Evolutionary conservation across 2,329 filamentous ascomycete genomes (phyloP), one percentile per base, ranked within the genome.

Genomic region (Microcyclosporella mali): DNA sequence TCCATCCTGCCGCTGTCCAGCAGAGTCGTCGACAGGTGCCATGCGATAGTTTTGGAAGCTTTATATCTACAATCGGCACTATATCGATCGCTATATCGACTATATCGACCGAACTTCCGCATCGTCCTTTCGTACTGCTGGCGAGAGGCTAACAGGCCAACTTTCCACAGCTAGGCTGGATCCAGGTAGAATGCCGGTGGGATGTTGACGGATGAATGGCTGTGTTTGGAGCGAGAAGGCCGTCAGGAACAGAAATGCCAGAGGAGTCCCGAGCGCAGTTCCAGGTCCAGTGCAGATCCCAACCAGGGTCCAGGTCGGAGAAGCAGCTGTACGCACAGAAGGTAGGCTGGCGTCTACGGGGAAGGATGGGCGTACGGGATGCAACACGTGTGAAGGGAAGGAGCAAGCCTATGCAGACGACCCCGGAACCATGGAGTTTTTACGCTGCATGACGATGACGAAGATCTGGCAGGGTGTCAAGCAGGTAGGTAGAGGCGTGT

Each of bases 361-460:
- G 12, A n/a, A 32, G 30, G n/a, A 34, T 11, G n/a, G 33, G 33
- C 33, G 33, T 34, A 15, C 33, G 33, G 33, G 3, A 15, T 6
- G n/a, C 12, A 12, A 32, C 12, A 16, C 30, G 30, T 14, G 30
- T 6, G 30, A 16, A 16, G 12, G 30, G 15, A 16, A 12, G 33
- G 33, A 34, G 9, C 33, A 15, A 34, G 33, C 10, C 15, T 34
- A 34, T 34, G 15, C 33, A 34, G 33, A 34, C 33, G 15, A 34
- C 33, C 16, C 33, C 14, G 33, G 11, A 17, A 4, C 6, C 21
- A 9, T 25, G 21, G 21, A 25, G 21, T 25, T 25, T 4, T 6
- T 16, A 17, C 9, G 10, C n/a, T 16, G 33, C 18, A 14, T 15
- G 14, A 34, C 14, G 33, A 11, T 14, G 18, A 15, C 8, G 30